Conservation (phyloP, 2,329 filamentous ascomycete species). For the Thelonectria blattea region DNA sequence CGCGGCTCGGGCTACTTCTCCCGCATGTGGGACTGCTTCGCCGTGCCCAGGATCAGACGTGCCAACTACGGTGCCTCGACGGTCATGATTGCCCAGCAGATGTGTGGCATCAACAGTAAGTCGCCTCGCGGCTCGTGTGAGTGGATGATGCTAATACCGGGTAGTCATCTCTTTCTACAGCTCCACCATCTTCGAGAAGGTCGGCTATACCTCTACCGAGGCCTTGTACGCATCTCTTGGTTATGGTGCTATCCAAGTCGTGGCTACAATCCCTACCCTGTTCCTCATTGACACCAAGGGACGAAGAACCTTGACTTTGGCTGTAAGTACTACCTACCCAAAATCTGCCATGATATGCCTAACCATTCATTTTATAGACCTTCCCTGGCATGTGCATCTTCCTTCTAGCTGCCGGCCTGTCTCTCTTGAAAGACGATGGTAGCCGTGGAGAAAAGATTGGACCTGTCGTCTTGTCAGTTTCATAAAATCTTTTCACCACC, state of each 20-base stretch:
- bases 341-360: rapidly evolving
- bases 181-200: slow-evolving; percentile 35
- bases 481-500: neutral
- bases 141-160: neutral
- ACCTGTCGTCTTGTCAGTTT: slow-evolving; percentile 36
- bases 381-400: slow-evolving; percentile 45
- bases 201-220: slow-evolving; percentile 35
- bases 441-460: slow-evolving; percentile 36
- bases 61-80: slow-evolving; percentile 77
- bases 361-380: slow-evolving; percentile 26
- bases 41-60: slow-evolving; percentile 69
- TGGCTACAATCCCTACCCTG: slow-evolving; percentile 40
- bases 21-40: slow-evolving; percentile 62
- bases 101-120: slow-evolving; percentile 39
- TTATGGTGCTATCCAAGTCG: slow-evolving; percentile 41
- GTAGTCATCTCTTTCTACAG: slow-evolving; percentile 41
- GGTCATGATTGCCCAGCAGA: slow-evolving; percentile 77
- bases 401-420: slow-evolving; percentile 41
- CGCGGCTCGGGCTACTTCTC: slow-evolving; percentile 39
- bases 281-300: slow-evolving; percentile 37
- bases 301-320: slow-evolving; percentile 30
- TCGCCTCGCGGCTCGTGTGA: rapidly evolving
- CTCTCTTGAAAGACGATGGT: slow-evolving; percentile 37
- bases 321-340: slow-evolving; percentile 24
- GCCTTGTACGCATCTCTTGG: slow-evolving; percentile 42